Conservation (phyloP, 257 asterid species). For the Nemophila menziesii region DNA sequence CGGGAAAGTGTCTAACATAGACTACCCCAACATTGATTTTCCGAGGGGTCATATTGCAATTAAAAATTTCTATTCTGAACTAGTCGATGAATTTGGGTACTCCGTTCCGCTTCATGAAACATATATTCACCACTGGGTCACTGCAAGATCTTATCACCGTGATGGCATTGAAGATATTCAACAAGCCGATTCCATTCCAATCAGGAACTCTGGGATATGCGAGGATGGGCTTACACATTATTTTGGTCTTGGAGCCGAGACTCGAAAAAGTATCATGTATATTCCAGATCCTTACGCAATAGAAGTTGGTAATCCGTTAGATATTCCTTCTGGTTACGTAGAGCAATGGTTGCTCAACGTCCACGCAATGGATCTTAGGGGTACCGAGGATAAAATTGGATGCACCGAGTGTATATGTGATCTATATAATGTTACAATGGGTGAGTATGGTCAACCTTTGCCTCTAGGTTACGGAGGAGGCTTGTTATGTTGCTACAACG, state of each 20-base stretch:
- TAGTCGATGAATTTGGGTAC: constrained; percentile 26
- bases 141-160: constrained; percentile 10
- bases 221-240: constrained; percentile 13
- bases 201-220: constrained; percentile 20
- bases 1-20: constrained; percentile 18
- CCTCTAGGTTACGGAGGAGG: constrained; percentile 22
- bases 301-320: constrained; percentile 21
- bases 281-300: constrained; percentile 35
- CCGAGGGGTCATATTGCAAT: constrained; percentile 32
- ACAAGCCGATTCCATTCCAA: constrained; percentile 3
- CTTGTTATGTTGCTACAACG: constrained; percentile 23
- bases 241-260: constrained; percentile 34
- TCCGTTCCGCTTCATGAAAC: constrained; percentile 24
- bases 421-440: constrained; percentile 22
- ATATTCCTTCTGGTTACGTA: constrained; percentile 17
- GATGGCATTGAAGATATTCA: constrained; percentile 8
- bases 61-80: constrained; percentile 24
- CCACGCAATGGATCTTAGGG: constrained; percentile 34
- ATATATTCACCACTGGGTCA: constrained; percentile 29
- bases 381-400: constrained; percentile 18
- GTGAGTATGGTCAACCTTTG: constrained; percentile 10
- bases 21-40: constrained; percentile 18
- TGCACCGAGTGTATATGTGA: constrained; percentile 33
- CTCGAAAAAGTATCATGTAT: constrained; percentile 15
- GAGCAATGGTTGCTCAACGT: constrained; percentile 26